These are phyloP conservation scores for Talaromyces islandicus DNA, from an alignment of 2,329 filamentous ascomycete species.

Conservation along the genomic window DNA sequence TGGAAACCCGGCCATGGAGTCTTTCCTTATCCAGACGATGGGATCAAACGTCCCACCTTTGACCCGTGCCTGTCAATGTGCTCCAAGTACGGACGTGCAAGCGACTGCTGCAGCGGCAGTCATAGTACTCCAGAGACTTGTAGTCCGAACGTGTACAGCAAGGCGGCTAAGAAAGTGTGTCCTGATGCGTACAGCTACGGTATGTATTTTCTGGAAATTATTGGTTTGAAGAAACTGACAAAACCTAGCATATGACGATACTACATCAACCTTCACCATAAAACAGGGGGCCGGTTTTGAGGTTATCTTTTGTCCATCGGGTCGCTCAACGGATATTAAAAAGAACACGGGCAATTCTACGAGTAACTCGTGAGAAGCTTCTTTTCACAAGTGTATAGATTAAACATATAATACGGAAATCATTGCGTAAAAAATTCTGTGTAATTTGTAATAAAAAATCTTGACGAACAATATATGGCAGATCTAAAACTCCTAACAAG, in stretches of 20 bases:
- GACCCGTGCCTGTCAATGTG: conserved; percentile 75
- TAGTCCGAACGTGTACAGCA: conserved; percentile 62
- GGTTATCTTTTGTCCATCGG: conserved; percentile 66
- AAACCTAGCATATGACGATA: conserved; percentile 49
- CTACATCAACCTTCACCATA: conserved; percentile 53
- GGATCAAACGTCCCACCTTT: conserved; percentile 64
- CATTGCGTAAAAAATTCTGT: not conserved
- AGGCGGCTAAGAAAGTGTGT: conserved; percentile 66
- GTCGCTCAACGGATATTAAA: conserved; percentile 26
- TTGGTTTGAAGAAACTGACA: not conserved
- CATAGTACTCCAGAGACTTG: conserved; percentile 61
- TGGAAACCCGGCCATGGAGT: conserved; percentile 66
- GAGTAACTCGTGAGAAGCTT: not conserved
- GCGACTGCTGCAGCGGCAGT: conserved; percentile 70
- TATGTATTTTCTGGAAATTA: conserved; percentile 35
- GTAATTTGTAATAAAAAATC: not conserved
- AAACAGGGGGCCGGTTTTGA: conserved; percentile 67
- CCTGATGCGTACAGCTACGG: conserved; percentile 79
- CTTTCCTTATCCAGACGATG: conserved; percentile 74
- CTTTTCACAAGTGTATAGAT: not conserved
- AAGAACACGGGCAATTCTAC: conserved; percentile 10
- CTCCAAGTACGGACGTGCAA: conserved; percentile 58
- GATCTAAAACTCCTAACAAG: not conserved
- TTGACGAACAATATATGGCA: too few species aligned
- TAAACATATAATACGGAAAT: not conserved